phyloP scores from a whole-genome alignment of 2,329 filamentous ascomycete species.

The Verticillium alfalfae region DNA sequence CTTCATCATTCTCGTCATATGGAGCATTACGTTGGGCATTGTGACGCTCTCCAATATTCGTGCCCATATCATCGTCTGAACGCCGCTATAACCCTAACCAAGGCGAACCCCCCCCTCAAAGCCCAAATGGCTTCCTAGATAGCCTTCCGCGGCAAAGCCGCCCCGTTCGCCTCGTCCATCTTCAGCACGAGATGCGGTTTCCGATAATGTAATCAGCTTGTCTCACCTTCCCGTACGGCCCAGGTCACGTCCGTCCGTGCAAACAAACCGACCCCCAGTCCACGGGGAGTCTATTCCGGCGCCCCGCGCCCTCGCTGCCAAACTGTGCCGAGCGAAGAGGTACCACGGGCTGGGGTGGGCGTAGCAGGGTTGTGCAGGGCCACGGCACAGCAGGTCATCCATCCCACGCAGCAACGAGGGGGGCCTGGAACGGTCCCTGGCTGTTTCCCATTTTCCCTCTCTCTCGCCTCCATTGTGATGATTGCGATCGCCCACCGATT shows the following conservation, averaged over 20 bases:
- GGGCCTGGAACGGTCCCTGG: background rate
- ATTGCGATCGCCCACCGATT: background rate
- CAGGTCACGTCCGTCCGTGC: background rate
- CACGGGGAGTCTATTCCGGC: background rate
- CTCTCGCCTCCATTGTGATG: background rate
- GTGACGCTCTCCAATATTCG: no score
- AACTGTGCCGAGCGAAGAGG: background rate
- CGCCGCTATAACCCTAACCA: no score
- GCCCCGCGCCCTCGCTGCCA: background rate
- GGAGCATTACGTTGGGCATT: no score
- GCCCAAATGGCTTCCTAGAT: no score
- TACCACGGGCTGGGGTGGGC: background rate
- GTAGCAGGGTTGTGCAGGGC: background rate
- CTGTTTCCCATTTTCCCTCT: background rate
- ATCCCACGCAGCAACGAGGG: background rate
- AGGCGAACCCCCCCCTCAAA: no score
- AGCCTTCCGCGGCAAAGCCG: no score
- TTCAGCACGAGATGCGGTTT: background rate
- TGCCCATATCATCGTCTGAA: no score
- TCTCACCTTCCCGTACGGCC: background rate
- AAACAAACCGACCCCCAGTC: background rate
- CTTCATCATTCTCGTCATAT: no score
- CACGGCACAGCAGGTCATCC: background rate
- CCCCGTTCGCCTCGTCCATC: no score
- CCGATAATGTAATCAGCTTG: background rate